Conservation (phyloP, 1,284 basidiomycete species). For the Cryptococcus maquisensis region DNA sequence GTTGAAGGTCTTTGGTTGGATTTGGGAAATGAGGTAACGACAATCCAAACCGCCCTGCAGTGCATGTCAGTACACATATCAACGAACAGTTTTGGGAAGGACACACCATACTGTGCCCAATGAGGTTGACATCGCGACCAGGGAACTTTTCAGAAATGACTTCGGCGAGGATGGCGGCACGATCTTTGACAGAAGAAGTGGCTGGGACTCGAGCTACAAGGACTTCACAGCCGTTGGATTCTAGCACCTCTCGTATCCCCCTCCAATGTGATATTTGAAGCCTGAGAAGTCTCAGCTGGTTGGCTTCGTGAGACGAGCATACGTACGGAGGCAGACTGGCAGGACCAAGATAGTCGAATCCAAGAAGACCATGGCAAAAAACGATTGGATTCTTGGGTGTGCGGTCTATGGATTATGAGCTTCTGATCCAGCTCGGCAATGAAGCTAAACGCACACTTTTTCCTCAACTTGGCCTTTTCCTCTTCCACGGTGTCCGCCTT, state of each 20-base stretch:
- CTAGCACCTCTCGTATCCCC: slow-evolving; percentile 84
- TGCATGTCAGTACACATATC: not conserved
- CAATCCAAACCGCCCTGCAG: slow-evolving; percentile 84
- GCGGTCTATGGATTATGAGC: slow-evolving; percentile 49
- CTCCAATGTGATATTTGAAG: slow-evolving; percentile 90
- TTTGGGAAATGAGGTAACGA: slow-evolving; percentile 63
- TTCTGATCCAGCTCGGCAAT: not conserved
- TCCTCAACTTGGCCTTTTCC: slow-evolving; percentile 57
- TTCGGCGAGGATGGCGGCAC: slow-evolving; percentile 79
- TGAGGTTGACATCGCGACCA: slow-evolving; percentile 77
- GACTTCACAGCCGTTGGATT: slow-evolving; percentile 82
- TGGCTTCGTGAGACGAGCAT: not conserved
- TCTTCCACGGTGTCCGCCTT: slow-evolving; percentile 55
- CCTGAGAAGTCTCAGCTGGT: slow-evolving; percentile 53
- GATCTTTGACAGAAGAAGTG: slow-evolving; percentile 75
- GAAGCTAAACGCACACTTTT: slow-evolving; percentile 60
- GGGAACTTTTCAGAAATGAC: slow-evolving; percentile 73
- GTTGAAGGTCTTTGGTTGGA: slow-evolving; percentile 51
- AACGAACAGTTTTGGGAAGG: not conserved
- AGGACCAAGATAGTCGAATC: slow-evolving; percentile 60
- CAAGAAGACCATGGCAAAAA: slow-evolving; percentile 89
- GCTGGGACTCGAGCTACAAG: slow-evolving; percentile 89
- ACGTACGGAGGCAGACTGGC: slow-evolving; percentile 31
- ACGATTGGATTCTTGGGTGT: slow-evolving; percentile 77
- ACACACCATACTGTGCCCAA: slow-evolving; percentile 87